These are phyloP conservation scores for Penicillium sp. DNA, from an alignment of 2,329 filamentous ascomycete species.

Conservation along the genomic window DNA sequence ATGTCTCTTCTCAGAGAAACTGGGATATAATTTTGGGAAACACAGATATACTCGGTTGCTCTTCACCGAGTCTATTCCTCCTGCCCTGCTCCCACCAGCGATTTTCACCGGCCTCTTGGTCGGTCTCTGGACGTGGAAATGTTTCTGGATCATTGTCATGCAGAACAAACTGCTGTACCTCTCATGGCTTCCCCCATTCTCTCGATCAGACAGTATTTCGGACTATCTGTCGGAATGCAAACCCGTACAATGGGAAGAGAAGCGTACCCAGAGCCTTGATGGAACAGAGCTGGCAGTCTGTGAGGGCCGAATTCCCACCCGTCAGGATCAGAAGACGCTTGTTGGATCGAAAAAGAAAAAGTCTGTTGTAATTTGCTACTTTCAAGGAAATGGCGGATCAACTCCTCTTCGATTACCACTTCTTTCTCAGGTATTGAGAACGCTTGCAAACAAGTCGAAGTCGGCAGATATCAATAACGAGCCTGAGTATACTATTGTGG, in stretches of 20 bases:
- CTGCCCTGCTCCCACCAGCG: conserved; percentile 65
- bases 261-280: conserved; percentile 42
- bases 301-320: conserved; percentile 63
- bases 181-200: conserved; percentile 73
- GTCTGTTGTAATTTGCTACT: conserved; percentile 36
- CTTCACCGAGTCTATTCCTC: conserved; percentile 39
- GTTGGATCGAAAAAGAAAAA: conserved; percentile 2
- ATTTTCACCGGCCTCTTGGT: conserved; percentile 69
- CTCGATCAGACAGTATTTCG: conserved; percentile 67
- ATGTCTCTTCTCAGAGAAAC: neutral
- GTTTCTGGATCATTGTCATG: conserved; percentile 74
- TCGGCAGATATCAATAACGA: neutral
- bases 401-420: conserved; percentile 42
- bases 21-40: neutral
- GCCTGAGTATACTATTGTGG: conserved; percentile 46
- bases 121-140: conserved; percentile 67
- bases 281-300: conserved; percentile 62
- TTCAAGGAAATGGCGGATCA: conserved; percentile 40
- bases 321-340: neutral
- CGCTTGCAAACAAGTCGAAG: conserved; percentile 15
- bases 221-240: conserved; percentile 65
- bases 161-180: conserved; percentile 86
- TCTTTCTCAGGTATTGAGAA: conserved; percentile 51
- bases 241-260: conserved; percentile 70
- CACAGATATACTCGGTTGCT: conserved; percentile 13